Evolutionary conservation across 2,329 filamentous ascomycete species (phyloP), one percentile per base, ranked within the genome.

Genomic region (Raffaelea ambrosiae): DNA sequence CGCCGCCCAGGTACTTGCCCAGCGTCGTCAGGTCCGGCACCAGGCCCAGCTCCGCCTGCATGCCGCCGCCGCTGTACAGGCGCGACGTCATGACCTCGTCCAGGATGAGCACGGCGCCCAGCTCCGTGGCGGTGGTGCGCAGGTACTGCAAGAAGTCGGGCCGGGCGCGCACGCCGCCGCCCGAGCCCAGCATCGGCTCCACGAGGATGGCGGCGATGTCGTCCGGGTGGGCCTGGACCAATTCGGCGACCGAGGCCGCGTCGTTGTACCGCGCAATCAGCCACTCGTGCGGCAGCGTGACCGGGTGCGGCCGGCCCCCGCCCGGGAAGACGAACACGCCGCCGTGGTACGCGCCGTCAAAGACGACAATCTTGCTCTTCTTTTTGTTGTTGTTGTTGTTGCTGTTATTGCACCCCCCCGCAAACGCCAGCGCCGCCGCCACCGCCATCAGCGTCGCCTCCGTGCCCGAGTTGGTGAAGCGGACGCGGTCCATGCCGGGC

Each of bases 81-180:
- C 83, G 71, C 4, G 77, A 82, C 0, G 82, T 84, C 72, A 85
- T 82, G 13, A 86, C 82, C 61, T 87, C 83, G 59, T 87, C 83
- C 14, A 84, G 65, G 39, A 87, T 78, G 53, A 87, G 71, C 0
- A 86, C 53, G 0, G 77, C 75, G 4, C 73, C 74, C 0, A 67
- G 61, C 55, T 70, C 41, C 22, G 47, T 64, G 1, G 78, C 72
- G 13, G 68, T 61, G 1, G 66, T 59, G 23, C 75, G 73, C 61
- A 83, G 61, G 3, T 66, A 65, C 14, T 60, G 52, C n/a, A 84
- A 60, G 53, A 85, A 86, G n/a, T 68, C 69, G 1, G 39, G 43
- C 0, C 64, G 65, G 1, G 66, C 80, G 0, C 69, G 64, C 5
- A 79, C 70, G 49, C 72, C 76, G 0, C 82, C 81, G 0, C 74